Evolutionary conservation across 75 land plant genomes (phyloP).

Genomic region (Azolla pinnata): DNA sequence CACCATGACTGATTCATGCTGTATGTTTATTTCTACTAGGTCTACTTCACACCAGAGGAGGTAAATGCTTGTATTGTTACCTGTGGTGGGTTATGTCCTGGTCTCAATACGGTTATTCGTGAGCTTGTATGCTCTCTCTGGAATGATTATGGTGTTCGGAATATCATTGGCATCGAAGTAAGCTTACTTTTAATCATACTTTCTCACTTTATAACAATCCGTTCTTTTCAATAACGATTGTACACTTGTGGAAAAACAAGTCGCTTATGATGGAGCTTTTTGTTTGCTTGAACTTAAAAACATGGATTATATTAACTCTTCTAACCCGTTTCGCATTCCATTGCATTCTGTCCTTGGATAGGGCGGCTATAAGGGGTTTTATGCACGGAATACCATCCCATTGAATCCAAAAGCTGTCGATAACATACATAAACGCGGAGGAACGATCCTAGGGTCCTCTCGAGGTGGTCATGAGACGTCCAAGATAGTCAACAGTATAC

Average conservation of each 20-base stretch:
- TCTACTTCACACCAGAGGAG: slow-evolving; percentile 47
- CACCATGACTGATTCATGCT: too few relatives aligned
- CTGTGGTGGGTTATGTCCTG: slow-evolving; percentile 37
- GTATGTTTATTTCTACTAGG: too few relatives aligned
- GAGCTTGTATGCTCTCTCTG: slow-evolving; percentile 52
- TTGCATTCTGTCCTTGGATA: slow-evolving; percentile 16
- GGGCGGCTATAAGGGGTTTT: slow-evolving; percentile 93
- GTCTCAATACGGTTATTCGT: slow-evolving; percentile 36
- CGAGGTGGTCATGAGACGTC: slow-evolving; percentile 81
- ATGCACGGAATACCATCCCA: slow-evolving; percentile 64
- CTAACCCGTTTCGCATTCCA: neutral
- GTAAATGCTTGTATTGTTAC: slow-evolving; percentile 61
- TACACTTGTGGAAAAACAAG: too few relatives aligned
- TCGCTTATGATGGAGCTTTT: too few relatives aligned
- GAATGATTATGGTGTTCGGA: slow-evolving; percentile 47
- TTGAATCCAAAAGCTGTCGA: slow-evolving; percentile 71
- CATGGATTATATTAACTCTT: neutral
- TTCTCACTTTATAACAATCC: slow-evolving; percentile 19
- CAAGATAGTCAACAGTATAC: slow-evolving; percentile 86
- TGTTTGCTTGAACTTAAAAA: too few relatives aligned
- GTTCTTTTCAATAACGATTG: too few relatives aligned
- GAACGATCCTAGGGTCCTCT: slow-evolving; percentile 80
- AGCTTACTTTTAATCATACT: slow-evolving; percentile 11
- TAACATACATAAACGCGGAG: slow-evolving; percentile 94
- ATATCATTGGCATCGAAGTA: slow-evolving; percentile 47